Evolutionary conservation across 345 rosid genomes (phyloP).

Genomic region (Zanthoxylum bungeanum): DNA sequence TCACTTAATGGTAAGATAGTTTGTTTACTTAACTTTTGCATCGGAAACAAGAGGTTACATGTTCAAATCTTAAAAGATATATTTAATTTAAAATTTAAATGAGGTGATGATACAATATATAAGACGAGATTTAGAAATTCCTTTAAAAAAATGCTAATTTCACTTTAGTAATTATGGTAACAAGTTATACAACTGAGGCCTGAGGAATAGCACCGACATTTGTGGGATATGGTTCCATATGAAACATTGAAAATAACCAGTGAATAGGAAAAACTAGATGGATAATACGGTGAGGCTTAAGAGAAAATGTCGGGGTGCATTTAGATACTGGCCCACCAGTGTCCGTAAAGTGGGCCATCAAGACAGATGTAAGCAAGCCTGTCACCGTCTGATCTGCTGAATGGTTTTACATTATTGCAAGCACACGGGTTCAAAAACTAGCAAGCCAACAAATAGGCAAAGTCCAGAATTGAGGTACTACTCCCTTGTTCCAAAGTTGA

Average conservation of each 20-base stretch:
- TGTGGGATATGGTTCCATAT: not conserved
- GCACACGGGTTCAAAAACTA: not conserved
- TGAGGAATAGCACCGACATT: not conserved
- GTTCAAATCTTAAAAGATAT: too few species aligned
- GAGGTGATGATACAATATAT: too few species aligned
- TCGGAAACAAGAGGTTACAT: too few species aligned
- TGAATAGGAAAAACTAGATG: not conserved
- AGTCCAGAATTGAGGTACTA: slow-evolving; percentile 5
- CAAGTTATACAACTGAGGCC: not conserved
- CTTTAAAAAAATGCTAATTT: too few species aligned
- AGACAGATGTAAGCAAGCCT: not conserved
- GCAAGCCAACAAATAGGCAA: not conserved
- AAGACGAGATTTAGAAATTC: too few species aligned
- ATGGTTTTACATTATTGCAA: not conserved
- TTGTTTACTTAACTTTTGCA: too few species aligned
- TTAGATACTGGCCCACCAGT: not conserved
- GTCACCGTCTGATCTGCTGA: not conserved
- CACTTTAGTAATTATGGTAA: not conserved
- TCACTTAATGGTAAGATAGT: too few species aligned
- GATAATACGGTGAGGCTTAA: not conserved
- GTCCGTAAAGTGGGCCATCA: not conserved
- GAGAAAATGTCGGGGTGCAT: not conserved
- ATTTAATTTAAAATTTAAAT: too few species aligned
- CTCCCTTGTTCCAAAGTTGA: slow-evolving; percentile 12
- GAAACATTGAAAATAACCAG: not conserved